Evolutionary conservation across 2,329 filamentous ascomycete genomes (phyloP), one percentile per base, ranked within the genome.

Genomic region (Penicillium janthinellum): DNA sequence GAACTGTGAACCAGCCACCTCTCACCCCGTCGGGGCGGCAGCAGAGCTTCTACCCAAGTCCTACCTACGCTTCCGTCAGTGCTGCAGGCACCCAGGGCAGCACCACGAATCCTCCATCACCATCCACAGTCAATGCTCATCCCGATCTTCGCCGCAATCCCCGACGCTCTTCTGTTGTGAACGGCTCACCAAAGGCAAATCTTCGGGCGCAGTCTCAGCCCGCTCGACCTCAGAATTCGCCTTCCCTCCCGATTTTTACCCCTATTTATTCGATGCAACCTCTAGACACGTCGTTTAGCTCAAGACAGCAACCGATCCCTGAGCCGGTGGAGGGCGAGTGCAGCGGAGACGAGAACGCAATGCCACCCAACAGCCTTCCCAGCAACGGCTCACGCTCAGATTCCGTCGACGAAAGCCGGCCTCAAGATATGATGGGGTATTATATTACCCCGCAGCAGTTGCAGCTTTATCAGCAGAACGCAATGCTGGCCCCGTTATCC

Each of bases 161-260:
- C 37, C 76, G 80, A 47, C 74, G 79, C 55, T 78, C 79, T 12
- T 81, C 79, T 3, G 71, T 76, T 56, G 74, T 75, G 12, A 79
- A 77, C 56, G 74, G 73, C 8, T 77, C 78, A 20, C 74, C 79
- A 3, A 75, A 75, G 37, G 73, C 73, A 34, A 78, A 75, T 22
- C 61, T 81, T 34, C 71, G 80, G 56, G 79, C 80, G n/a, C 80
- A 82, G 25, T 82, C 80, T n/a, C 79, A 82, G 58, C 80, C 80
- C 55, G 79, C 80, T n/a, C 73, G 80, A 25, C 69, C 76, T n/a
- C 64, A 79, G 17, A 74, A 76, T 54, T 75, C 76, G 28, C 68
- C 70, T 8, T 41, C 50, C 4, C 63, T 73, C 48, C 73, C 71
- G 44, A 70, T 60, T 41, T 72, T 76, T 56, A 67, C 70, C 8